phyloP scores from a whole-genome alignment of 352 stramenopile species.

The Phytophthora ohioensis region DNA sequence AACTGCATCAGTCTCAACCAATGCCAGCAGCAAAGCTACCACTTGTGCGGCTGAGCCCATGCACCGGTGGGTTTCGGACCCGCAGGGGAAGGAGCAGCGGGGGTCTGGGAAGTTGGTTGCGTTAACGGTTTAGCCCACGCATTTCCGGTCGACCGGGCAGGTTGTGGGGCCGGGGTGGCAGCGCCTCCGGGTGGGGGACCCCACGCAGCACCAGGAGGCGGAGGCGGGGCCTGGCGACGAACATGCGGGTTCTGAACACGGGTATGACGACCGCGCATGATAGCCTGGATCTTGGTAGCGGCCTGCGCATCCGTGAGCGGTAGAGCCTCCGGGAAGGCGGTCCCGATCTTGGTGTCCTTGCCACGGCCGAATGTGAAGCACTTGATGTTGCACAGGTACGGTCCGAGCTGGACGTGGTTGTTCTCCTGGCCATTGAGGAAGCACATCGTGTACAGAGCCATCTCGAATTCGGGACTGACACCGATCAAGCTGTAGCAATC shows the following conservation, averaged over 20 bases:
- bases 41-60: conserved; percentile 79
- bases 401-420: conserved; percentile 86
- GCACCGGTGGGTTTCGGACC: conserved; percentile 41
- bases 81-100: conserved; percentile 9
- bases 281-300: conserved; percentile 78
- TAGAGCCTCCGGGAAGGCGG: conserved; percentile 80
- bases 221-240: conserved; percentile 41
- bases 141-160: conserved; percentile 30
- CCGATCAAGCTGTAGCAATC: conserved; percentile 86
- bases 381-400: conserved; percentile 92
- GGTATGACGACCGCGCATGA: conserved; percentile 57
- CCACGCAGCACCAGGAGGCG: conserved; percentile 46
- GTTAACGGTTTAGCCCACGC: conserved; percentile 45
- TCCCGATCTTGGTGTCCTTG: conserved; percentile 81
- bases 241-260: conserved; percentile 44
- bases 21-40: conserved; percentile 24
- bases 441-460: conserved; percentile 97
- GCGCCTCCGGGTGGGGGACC: conserved; percentile 47
- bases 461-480: conserved; percentile 96
- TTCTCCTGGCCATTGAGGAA: conserved; percentile 93
- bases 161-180: conserved; percentile 25
- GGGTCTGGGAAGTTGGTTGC: conserved; percentile 15
- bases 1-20: conserved; percentile 1
- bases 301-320: conserved; percentile 78
- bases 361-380: conserved; percentile 87